Evolutionary conservation across 805 yeast species (phyloP), one percentile per base, ranked within the genome.

Genomic region (Candida tibetensis): DNA sequence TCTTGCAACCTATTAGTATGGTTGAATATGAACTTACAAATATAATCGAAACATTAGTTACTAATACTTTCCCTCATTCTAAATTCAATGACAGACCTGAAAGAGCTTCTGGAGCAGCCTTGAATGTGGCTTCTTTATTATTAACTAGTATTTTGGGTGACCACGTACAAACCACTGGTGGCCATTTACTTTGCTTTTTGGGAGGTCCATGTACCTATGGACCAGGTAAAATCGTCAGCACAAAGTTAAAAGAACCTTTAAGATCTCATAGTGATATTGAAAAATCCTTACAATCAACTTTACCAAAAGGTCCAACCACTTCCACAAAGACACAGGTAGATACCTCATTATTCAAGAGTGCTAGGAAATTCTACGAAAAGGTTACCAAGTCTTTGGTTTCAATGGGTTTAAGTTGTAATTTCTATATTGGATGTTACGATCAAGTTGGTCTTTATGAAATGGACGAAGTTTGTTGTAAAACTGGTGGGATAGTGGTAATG

Each of bases 161-260:
- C 32, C 37, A 45, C 6, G 66, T 75, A 0, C 68, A 41, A 15
- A 44, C 74, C 19, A 60, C 73, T 1, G 84, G 84, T 1, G 76
- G 80, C 0, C 78, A 77, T 34, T 52, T 79, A 4, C 53, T 79
- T 52, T 55, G 74, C 17, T 81, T 81, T 49, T 52, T 75, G 4
- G 84, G 80, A 19, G 87, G 87, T 1, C 79, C 83, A 4, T 76
- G 83, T 47, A 82, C 86, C 0, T 61, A 62, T 43, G 86, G 86
- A 1, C 83, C 84, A 2, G 88, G 87, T 2, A 52, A 62, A 27
- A 75, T 82, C 23, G 85, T 81, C 8, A 72, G 73, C 5, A 60
- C 69, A n/a, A 59, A 64, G 17, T 62, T 80, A 40, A 80, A 76
- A 48, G 82, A 78, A 40, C 82, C 86, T 5, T 63, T 81, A 31